Base-by-base conservation (phyloP, 257 asterid genomes). In the Capsicum chinense region DNA sequence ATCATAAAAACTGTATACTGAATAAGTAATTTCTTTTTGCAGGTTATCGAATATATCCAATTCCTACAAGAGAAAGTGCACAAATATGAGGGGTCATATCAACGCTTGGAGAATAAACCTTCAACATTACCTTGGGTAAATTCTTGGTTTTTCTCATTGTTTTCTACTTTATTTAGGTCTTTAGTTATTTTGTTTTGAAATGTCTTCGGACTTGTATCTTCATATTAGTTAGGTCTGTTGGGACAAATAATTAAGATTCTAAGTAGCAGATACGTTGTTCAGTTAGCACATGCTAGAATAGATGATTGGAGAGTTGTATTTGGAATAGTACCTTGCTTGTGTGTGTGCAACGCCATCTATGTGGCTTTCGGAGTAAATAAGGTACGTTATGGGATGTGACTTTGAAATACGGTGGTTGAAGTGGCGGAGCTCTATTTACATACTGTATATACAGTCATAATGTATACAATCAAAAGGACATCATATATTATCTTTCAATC, bases 1-100 rank as follows among this genome's bases (percentile, higher is more conserved):
- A 26, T 14, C 50, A 54, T 8, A 8, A 54, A 14, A 33, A 13
- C 52, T 78, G 66, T 78, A 33, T 9, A 14, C 26, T 5, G 9
- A 33, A 5, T 33, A 78, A 52, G 66, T 54, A 78, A 54, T 14
- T 8, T 1, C 3, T 63, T 10, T 85, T 47, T 84, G 71, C 94
- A 96, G 99, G 99, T 97, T 83, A 93, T 97, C 3, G 98, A 97
- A 63, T 95, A 97, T 86, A 91, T 97, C 83, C 99, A 95, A 85
- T 92, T 90, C 81, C 89, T 97, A 85, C 99, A 95, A 95, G 98
- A 95, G 86, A 97, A 91, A 89, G 98, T 90, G 59, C 90, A 88
- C 81, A 93, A 90, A 89, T 88, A 85, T 19, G 98, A 97, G 79
- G 89, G 92, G 39, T 86, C 98, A 39, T 90, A 91, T 88, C 90